These are phyloP conservation scores for Ormosia emarginata DNA, from an alignment of 306 rosid species.

Conservation along the genomic window DNA sequence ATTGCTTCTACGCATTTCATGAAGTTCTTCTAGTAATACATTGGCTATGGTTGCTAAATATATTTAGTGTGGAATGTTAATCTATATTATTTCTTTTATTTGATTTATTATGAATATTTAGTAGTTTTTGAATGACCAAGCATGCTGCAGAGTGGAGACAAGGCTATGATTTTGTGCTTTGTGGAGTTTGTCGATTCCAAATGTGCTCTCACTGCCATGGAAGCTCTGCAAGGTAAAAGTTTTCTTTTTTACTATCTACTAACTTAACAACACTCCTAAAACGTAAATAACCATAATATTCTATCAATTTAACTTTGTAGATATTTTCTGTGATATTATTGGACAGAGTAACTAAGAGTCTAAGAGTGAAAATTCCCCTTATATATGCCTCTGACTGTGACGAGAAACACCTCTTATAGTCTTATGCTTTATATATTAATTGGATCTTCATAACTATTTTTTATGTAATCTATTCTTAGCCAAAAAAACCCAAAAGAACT, in stretches of 20 bases:
- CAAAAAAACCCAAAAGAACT: neutral
- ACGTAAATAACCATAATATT: neutral
- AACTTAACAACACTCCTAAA: neutral
- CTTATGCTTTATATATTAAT: neutral
- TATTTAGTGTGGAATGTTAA: neutral
- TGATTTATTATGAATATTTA: conserved; percentile 8
- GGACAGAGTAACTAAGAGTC: neutral
- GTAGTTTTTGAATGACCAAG: conserved; percentile 14
- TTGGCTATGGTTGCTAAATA: neutral
- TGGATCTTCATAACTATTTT: neutral
- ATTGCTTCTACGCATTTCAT: neutral
- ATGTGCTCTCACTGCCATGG: conserved; percentile 71
- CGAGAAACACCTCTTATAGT: neutral
- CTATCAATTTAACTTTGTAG: neutral
- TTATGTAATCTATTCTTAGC: neutral
- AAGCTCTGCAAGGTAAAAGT: conserved; percentile 55
- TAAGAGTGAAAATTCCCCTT: neutral
- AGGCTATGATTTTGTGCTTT: conserved; percentile 67
- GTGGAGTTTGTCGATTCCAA: conserved; percentile 64
- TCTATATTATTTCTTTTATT: neutral
- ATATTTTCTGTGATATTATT: neutral
- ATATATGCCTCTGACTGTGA: neutral
- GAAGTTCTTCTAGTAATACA: neutral
- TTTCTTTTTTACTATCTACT: neutral
- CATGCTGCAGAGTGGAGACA: conserved; percentile 69